Evolutionary conservation across 78 protist species (phyloP).

Genomic region (Monocercomonoides exilis): DNA sequence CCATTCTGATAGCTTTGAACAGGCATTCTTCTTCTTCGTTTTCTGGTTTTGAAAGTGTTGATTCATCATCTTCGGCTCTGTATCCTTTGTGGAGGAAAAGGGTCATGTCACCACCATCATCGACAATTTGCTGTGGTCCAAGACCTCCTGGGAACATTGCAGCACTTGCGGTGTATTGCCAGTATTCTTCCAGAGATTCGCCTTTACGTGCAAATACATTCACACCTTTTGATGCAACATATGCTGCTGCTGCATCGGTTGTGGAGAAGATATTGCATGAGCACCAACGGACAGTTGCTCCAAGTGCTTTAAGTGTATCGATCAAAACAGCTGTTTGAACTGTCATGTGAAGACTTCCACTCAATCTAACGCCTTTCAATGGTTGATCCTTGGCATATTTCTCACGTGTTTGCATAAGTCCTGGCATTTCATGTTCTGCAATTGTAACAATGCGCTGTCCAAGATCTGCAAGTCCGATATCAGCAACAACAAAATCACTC

Average conservation of each 20-base stretch:
- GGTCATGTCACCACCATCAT: slow-evolving; percentile 98
- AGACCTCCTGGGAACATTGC: slow-evolving; percentile 68
- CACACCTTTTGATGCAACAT: slow-evolving; percentile 86
- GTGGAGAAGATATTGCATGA: slow-evolving; percentile 99
- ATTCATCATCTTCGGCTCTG: slow-evolving; percentile 47
- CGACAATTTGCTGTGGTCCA: slow-evolving; percentile 81
- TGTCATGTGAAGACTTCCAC: slow-evolving; percentile 99
- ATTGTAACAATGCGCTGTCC: slow-evolving; percentile 75
- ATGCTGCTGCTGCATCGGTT: slow-evolving; percentile 98
- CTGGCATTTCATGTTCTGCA: slow-evolving; percentile 97
- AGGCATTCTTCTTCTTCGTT: slow-evolving; percentile 42
- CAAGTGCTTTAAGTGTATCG: slow-evolving; percentile 89
- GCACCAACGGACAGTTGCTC: slow-evolving; percentile 93
- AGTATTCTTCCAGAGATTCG: slow-evolving; percentile 96
- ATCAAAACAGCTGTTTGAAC: slow-evolving; percentile 96
- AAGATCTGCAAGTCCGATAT: slow-evolving; percentile 81
- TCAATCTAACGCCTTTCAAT: slow-evolving; percentile 80
- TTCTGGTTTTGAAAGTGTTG: slow-evolving; percentile 32
- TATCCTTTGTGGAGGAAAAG: slow-evolving; percentile 84
- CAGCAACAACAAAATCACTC: slow-evolving; percentile 20
- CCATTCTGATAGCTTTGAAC: slow-evolving; percentile 4
- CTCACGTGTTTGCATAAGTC: slow-evolving; percentile 87
- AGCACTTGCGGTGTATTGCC: slow-evolving; percentile 83
- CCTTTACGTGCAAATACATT: slow-evolving; percentile 92
- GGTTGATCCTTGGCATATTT: slow-evolving; percentile 83